Base-by-base conservation (phyloP, 1,139 yeast species). In the Suhomyces coccinellae region DNA sequence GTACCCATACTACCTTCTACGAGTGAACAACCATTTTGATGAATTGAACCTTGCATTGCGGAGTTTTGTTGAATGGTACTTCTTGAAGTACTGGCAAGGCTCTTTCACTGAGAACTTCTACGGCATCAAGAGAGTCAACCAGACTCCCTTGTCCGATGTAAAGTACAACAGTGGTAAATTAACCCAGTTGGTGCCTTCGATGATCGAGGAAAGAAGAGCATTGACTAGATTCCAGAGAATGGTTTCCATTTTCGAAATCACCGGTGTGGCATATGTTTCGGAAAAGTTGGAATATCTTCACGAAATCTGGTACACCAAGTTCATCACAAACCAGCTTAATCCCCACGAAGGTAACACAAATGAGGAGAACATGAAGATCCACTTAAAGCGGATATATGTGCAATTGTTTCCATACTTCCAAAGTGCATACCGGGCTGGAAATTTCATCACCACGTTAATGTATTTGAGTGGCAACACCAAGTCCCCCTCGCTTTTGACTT, bases 21-120 rank as follows among this genome's bases (percentile, higher is more conserved):
- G 75, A 49, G 56, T 86, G 6, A 82, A 88, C 33, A 83, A 87
- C 57, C 69, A 73, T 43, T 90, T 86, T 59, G 97, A 91, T 61
- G 96, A 88, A 66, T 56, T 89, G 30, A 86, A 85, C 54, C 64
- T 85, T 10, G 52, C 79, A 2, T 52, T 85, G 4, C 70, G 93
- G 61, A 82, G 87, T 0, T 53, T 77, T n/a, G 71, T 91, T 1
- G 97, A 93, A 63, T 84, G 83, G 74, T 77, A 79, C 54, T 88
- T 85, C 56, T 63, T 91, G 41, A 77, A 71, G 44, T 74, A 76
- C 45, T 87, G 95, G 89, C 91, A 87, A 57, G 83, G 96, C 0
- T 81, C 95, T 2, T 89, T 93, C 56, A 88, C 96, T 0, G 98
- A 91, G 62, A 87, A 87, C 61, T 93, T 91, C 61, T 91, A 93